Evolutionary conservation across 148 eudicot genomes (phyloP).

Genomic region (Diospyros lotus): DNA sequence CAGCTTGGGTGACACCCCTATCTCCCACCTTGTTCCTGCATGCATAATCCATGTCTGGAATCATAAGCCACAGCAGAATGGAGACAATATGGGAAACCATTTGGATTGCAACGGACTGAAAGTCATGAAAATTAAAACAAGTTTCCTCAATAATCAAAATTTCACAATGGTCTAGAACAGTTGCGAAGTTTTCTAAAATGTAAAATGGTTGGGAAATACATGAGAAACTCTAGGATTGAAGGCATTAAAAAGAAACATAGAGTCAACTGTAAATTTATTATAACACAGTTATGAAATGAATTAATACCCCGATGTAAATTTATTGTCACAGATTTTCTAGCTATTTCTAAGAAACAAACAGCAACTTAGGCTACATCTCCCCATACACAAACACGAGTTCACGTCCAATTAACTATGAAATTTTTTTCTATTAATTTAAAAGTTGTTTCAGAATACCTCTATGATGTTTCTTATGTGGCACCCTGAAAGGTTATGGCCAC

Average conservation of each 20-base stretch:
- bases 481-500: too few relatives aligned
- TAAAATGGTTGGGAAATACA: background rate
- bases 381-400: background rate
- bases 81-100: background rate
- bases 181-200: conserved; percentile 9
- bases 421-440: background rate
- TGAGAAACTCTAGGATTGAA: background rate
- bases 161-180: conserved; percentile 36
- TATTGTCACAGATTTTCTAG: background rate
- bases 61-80: conserved; percentile 1
- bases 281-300: background rate
- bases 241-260: too few relatives aligned
- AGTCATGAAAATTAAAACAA: background rate
- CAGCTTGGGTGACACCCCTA: conserved; percentile 65
- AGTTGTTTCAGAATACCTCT: background rate
- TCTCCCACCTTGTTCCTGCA: conserved; percentile 67
- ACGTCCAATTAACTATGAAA: background rate
- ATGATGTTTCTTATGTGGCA: background rate
- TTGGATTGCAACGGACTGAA: background rate
- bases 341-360: too few relatives aligned
- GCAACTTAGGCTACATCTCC: too few relatives aligned
- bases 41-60: background rate
- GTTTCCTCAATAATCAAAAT: conserved; percentile 28
- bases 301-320: background rate
- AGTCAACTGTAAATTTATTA: background rate